Conservation (phyloP, 2,329 filamentous ascomycete species). For the Dactylonectria macrodidyma region DNA sequence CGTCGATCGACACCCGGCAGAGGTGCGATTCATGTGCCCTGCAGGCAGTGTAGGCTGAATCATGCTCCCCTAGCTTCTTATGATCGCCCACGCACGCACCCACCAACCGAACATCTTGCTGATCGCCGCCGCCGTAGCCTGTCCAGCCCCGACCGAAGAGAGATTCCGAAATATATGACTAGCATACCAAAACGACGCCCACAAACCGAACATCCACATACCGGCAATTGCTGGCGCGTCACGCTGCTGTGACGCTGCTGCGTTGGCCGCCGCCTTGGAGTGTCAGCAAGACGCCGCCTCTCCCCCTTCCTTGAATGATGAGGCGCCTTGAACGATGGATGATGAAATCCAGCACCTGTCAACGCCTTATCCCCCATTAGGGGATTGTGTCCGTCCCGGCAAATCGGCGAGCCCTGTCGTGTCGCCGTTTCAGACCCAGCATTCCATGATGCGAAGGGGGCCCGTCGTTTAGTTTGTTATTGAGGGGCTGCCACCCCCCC, state of each 20-base stretch:
- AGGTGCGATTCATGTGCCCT: not conserved
- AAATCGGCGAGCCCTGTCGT: slow-evolving; percentile 30
- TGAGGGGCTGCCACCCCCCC: not conserved
- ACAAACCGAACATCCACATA: not conserved
- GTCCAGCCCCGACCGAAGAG: not conserved
- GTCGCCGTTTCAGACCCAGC: slow-evolving; percentile 25
- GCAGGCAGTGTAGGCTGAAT: not conserved
- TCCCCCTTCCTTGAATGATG: not conserved
- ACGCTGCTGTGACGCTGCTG: slow-evolving; percentile 1
- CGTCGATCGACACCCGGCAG: not conserved
- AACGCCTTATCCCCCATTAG: not conserved
- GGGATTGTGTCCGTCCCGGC: slow-evolving; percentile 13
- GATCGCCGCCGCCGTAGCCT: not conserved
- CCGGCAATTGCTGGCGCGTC: not conserved
- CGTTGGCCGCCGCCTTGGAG: not conserved
- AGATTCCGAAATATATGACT: not conserved
- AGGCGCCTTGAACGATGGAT: no score
- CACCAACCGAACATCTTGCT: not conserved
- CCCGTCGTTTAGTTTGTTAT: not conserved
- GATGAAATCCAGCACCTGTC: no score
- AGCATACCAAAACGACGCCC: not conserved
- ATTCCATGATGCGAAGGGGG: not conserved
- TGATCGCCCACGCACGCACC: not conserved
- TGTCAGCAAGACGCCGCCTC: not conserved
- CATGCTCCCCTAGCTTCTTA: not conserved